A percentile compares a stretch with the other conserved stretches of the same genome.
Conservation (phyloP, 768 basidiomycete genomes). For the Lactifluus piperatus region DNA sequence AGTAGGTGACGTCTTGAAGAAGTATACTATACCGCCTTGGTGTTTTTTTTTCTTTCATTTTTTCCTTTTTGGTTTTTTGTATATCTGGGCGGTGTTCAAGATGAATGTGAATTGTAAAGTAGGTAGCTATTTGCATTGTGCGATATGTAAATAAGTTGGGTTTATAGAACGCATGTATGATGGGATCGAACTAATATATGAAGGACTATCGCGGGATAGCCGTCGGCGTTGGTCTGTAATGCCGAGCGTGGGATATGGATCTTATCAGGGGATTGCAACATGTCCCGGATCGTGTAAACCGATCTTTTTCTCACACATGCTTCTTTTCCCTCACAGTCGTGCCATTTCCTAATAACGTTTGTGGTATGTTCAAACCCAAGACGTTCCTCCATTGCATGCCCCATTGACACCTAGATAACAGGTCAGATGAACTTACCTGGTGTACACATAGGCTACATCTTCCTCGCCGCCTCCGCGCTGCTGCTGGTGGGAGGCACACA, state of each 20-base stretch:
- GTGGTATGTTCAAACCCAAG: no score
- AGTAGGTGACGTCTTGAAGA: constrained; percentile 5
- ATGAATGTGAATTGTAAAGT: constrained; percentile 14
- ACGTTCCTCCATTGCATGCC: background rate
- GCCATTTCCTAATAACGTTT: background rate
- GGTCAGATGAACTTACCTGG: constrained; percentile 1
- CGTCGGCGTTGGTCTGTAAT: background rate
- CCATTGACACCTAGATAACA: background rate
- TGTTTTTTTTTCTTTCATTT: background rate
- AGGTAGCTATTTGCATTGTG: constrained; percentile 11
- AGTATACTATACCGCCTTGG: constrained; percentile 13
- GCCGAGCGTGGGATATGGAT: constrained; percentile 6
- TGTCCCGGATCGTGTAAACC: background rate
- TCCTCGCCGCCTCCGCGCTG: constrained; percentile 10
- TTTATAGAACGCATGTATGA: background rate
- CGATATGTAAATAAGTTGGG: constrained; percentile 1
- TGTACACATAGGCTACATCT: constrained; percentile 1
- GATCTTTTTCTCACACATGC: background rate
- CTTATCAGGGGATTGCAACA: background rate
- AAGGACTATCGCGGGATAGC: background rate
- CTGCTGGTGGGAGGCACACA: constrained; percentile 11
- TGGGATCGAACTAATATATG: background rate
- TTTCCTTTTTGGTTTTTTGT: background rate
- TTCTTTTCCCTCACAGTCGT: background rate
- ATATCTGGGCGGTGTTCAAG: constrained; percentile 7